Percentiles rank a stretch among this genome's conserved stretches.
phyloP scores from a whole-genome alignment of 2,329 filamentous ascomycete species.

The Trichophaea hybrida region DNA sequence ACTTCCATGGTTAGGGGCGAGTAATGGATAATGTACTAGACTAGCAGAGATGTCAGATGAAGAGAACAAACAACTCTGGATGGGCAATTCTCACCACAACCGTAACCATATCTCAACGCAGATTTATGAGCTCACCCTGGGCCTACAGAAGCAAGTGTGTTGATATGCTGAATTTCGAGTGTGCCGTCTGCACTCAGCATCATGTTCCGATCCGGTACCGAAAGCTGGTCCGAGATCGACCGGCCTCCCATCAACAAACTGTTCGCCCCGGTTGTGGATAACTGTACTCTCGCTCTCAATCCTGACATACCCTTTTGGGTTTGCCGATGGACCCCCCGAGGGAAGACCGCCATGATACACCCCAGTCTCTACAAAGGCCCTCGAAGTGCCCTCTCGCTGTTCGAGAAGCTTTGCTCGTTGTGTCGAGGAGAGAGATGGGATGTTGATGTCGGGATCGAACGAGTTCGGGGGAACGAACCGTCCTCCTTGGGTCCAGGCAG shows the following conservation, averaged over 20 bases:
- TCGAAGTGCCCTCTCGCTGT: neutral
- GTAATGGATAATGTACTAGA: neutral
- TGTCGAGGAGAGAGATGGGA: neutral
- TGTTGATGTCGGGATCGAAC: neutral
- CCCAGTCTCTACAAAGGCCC: constrained; percentile 13
- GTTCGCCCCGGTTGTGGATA: constrained; percentile 15
- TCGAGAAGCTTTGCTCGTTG: neutral
- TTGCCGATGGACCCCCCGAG: constrained; percentile 8
- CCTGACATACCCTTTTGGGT: constrained; percentile 8
- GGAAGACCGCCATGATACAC: constrained; percentile 15
- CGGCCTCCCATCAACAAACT: neutral
- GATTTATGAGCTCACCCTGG: neutral
- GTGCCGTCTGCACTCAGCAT: neutral
- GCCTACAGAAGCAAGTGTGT: constrained; percentile 11
- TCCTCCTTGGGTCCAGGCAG: neutral
- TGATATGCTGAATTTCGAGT: constrained; percentile 10
- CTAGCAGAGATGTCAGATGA: neutral
- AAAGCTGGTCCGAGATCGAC: neutral
- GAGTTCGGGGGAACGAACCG: neutral
- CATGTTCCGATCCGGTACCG: constrained; percentile 12
- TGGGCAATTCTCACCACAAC: neutral
- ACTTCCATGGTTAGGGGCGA: neutral
- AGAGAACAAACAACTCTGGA: neutral
- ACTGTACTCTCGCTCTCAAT: neutral
- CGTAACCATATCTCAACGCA: neutral